Base-by-base conservation (phyloP, 139 green algal genomes). In the Micractinium conductrix region DNA sequence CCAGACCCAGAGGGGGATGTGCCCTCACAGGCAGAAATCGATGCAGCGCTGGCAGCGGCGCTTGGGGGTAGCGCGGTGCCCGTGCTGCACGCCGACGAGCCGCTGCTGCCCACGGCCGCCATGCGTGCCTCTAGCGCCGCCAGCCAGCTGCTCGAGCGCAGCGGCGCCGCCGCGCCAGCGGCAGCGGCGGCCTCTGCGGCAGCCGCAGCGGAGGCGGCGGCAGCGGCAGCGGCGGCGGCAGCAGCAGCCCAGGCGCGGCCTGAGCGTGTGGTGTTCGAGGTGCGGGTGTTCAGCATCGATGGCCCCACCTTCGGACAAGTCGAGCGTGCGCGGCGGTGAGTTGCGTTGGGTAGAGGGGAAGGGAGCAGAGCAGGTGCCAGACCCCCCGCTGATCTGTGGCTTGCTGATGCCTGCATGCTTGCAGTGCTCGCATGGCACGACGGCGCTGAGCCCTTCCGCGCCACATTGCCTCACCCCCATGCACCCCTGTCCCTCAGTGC, bases 271-370 rank as follows among this genome's bases (percentile, higher is more conserved):
- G 74, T 93, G 19, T 98, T 96, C 75, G 94, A 98, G 87, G 88
- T 98, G 45, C 90, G 95, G 8, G 83, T 97, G 70, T 78, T 84
- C n/a, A 71, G 65, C 22, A 84, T 98, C 40, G 87, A 92, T 7
- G 69, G 87, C 4, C 74, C 44, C 28, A 72, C 38, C 43, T 93
- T 95, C 44, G 93, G 92, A 21, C 26, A 85, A 37, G 85, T 95
- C 37, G 71, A 96, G 71, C 53, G 78, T 8, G 90, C 92, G 35
- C 81, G 88, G 69, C 88, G 84, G 80, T 85, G 53, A 80, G 80
- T 22, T 2, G 30, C 37, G 33, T 28, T 44, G 35, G 28, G n/a
- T 14, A 68, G 60, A 10, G 60, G 60, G 60, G n/a, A 14, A 2
- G 63, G 68, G 12, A 33, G 37, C 30, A 48, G 38, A 14, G 68